A percentile compares a stretch with the other conserved stretches of the same genome.
phyloP scores from a whole-genome alignment of 2,329 filamentous ascomycete species.

The Aspergillus ochraceus region DNA sequence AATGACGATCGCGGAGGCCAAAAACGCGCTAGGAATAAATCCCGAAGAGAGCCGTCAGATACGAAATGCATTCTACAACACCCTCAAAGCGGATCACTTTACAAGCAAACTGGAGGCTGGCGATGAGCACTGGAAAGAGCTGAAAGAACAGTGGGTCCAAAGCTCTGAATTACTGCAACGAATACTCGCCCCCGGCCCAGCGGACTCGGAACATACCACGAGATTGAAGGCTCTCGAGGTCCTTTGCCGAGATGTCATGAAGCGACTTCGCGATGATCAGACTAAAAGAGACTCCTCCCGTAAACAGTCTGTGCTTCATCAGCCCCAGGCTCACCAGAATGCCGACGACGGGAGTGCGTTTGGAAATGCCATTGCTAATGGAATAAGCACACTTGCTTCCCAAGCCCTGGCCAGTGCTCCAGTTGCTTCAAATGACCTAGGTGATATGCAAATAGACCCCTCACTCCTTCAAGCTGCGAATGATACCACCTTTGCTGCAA shows the following conservation, averaged over 20 bases:
- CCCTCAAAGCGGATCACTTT: constrained; percentile 66
- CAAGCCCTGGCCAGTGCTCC: constrained; percentile 45
- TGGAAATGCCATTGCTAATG: constrained; percentile 35
- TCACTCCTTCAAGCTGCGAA: constrained; percentile 60
- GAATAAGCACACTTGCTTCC: constrained; percentile 45
- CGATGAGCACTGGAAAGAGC: constrained; percentile 66
- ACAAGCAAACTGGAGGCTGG: constrained; percentile 73
- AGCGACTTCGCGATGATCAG: constrained; percentile 69
- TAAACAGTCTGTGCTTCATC: constrained; percentile 32
- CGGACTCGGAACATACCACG: constrained; percentile 54
- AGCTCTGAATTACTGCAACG: constrained; percentile 56
- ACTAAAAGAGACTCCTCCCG: constrained; percentile 55
- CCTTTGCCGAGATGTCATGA: constrained; percentile 74
- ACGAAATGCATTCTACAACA: constrained; percentile 65
- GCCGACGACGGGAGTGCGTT: constrained; percentile 22
- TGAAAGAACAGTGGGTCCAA: constrained; percentile 69
- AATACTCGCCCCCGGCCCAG: constrained; percentile 53
- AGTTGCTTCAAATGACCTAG: constrained; percentile 40
- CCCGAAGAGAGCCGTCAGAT: constrained; percentile 67
- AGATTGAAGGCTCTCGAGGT: constrained; percentile 69
- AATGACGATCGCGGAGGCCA: constrained; percentile 74
- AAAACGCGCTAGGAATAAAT: constrained; percentile 69
- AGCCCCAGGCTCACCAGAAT: constrained; percentile 21
- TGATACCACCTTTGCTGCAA: constrained; percentile 44
- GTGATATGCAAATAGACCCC: constrained; percentile 63